Evolutionary conservation across 441 rosid species (phyloP).

Genomic region (Erysimum pusillum): DNA sequence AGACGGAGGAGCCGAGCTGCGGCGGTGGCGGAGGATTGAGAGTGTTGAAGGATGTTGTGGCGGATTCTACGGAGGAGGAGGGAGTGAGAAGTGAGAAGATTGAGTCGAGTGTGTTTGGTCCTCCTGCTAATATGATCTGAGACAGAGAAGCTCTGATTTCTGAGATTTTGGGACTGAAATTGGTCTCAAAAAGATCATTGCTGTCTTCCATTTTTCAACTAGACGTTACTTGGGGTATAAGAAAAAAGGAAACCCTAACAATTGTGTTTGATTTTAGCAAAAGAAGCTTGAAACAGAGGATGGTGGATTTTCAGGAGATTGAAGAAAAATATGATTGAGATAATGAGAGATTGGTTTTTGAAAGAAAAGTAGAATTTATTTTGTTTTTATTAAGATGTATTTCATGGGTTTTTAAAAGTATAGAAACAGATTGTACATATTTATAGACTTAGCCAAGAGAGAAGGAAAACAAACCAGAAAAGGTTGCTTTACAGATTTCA

Average conservation of each 20-base stretch:
- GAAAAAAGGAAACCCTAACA: neutral
- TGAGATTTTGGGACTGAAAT: slow-evolving; percentile 35
- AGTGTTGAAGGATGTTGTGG: slow-evolving; percentile 16
- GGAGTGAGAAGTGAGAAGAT: slow-evolving; percentile 72
- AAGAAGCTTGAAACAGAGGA: slow-evolving; percentile 14
- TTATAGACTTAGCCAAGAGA: slow-evolving; percentile 37
- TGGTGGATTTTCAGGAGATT: slow-evolving; percentile 19
- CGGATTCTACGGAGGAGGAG: slow-evolving; percentile 34
- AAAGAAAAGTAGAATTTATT: neutral
- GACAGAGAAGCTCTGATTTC: slow-evolving; percentile 69
- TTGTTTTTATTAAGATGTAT: slow-evolving; percentile 21
- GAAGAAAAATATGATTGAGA: slow-evolving; percentile 24
- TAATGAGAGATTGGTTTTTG: slow-evolving; percentile 16
- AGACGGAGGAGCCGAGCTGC: slow-evolving; percentile 81
- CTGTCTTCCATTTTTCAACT: slow-evolving; percentile 55
- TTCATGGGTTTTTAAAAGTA: slow-evolving; percentile 17
- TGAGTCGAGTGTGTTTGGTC: slow-evolving; percentile 79
- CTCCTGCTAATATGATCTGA: slow-evolving; percentile 75
- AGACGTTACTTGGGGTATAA: slow-evolving; percentile 20
- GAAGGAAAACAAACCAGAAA: slow-evolving; percentile 21
- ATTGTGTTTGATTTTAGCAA: neutral
- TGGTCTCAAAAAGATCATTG: slow-evolving; percentile 35
- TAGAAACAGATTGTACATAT: slow-evolving; percentile 39
- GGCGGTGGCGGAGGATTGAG: slow-evolving; percentile 23
- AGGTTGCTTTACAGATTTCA: slow-evolving; percentile 45